Conservation (phyloP, 108 stramenopile species). For the Cyclotella baltica region DNA sequence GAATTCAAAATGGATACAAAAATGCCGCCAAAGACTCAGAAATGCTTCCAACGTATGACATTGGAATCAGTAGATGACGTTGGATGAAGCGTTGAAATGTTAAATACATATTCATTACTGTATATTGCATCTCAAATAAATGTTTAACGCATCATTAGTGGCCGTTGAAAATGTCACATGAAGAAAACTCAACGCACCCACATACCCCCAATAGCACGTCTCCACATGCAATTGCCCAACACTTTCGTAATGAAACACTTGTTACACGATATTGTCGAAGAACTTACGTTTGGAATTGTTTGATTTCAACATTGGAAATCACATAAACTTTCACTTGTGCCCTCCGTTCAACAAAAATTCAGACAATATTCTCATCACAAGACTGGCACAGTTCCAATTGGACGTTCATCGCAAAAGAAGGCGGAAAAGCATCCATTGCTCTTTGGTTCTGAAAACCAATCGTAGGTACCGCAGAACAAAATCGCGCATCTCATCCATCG, state of each 20-base stretch:
- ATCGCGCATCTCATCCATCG: slow-evolving; percentile 8
- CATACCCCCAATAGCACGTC: too few species aligned
- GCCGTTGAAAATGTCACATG: too few species aligned
- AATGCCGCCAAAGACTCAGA: too few species aligned
- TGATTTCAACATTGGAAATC: background rate
- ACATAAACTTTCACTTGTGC: slow-evolving; percentile 9
- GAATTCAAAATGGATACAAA: too few species aligned
- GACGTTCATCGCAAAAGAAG: slow-evolving; percentile 14
- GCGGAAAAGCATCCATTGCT: slow-evolving; percentile 13
- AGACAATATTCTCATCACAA: slow-evolving; percentile 20
- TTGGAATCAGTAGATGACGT: too few species aligned
- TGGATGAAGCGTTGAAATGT: too few species aligned
- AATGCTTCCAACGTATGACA: too few species aligned
- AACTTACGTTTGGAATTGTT: background rate
- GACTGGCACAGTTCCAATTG: slow-evolving; percentile 23
- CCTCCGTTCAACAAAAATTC: slow-evolving; percentile 24
- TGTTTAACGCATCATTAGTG: too few species aligned
- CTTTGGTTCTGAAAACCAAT: slow-evolving; percentile 5
- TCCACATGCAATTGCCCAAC: background rate
- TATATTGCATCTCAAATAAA: too few species aligned
- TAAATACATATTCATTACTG: too few species aligned
- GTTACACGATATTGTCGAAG: background rate
- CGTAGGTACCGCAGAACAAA: slow-evolving; percentile 9
- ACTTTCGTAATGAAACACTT: background rate
- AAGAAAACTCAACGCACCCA: background rate